A percentile compares a stretch with the other conserved stretches of the same genome.
Conservation (phyloP, 148 eudicot genomes). For the Salicornia ramosissima region DNA sequence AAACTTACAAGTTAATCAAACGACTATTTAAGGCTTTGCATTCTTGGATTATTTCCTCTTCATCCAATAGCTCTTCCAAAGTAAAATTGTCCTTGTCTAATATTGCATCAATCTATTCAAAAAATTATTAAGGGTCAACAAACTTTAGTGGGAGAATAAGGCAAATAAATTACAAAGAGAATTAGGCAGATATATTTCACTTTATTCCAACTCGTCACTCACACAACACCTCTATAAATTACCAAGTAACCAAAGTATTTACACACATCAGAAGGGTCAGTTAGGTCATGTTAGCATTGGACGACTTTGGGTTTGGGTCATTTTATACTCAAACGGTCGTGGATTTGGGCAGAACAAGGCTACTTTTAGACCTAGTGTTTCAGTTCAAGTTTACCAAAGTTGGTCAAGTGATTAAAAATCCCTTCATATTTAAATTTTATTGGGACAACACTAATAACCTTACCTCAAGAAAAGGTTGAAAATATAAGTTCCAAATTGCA, state of each 20-base stretch:
- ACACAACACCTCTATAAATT: not conserved
- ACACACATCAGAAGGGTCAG: not conserved
- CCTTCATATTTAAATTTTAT: not conserved
- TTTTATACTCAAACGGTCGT: not conserved
- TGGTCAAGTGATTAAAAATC: too few relatives aligned
- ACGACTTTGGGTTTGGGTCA: not conserved
- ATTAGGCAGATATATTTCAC: not conserved
- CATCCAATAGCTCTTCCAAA: constrained; percentile 93
- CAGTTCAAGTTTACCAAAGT: not conserved
- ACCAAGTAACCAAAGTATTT: not conserved
- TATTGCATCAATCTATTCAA: constrained; percentile 72
- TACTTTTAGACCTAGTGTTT: too few relatives aligned
- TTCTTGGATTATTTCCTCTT: constrained; percentile 98
- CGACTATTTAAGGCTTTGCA: constrained; percentile 98
- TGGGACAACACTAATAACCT: not conserved
- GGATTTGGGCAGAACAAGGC: not conserved
- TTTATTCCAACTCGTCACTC: not conserved
- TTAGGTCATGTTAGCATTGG: not conserved
- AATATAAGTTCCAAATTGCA: not conserved
- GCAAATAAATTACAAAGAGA: not conserved
- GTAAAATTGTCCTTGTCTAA: constrained; percentile 86
- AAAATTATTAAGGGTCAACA: constrained; percentile 7
- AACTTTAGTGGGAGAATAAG: not conserved
- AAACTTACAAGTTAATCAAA: constrained; percentile 82
- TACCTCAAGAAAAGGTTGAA: not conserved